phyloP scores from a whole-genome alignment of 148 eudicot species.

The Simmondsia chinensis region DNA sequence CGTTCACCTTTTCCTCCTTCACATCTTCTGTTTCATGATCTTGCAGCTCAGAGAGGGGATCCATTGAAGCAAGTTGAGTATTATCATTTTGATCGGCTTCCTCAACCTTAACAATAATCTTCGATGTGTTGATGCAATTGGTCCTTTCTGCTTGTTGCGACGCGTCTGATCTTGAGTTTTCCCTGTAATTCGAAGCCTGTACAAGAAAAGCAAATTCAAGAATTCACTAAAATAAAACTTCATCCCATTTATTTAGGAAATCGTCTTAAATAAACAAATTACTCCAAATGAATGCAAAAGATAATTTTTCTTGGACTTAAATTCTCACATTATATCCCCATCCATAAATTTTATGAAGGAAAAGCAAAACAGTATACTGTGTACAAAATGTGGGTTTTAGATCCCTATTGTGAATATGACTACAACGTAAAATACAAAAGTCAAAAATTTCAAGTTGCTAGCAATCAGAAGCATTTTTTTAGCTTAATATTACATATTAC shows the following conservation, averaged over 20 bases:
- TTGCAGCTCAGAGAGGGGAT: slow-evolving; percentile 8
- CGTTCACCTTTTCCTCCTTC: slow-evolving; percentile 5
- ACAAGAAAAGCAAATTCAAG: slow-evolving; percentile 1
- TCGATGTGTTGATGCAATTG: slow-evolving; percentile 6
- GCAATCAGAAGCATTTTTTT: no score
- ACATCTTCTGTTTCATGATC: slow-evolving; percentile 8
- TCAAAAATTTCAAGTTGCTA: no score
- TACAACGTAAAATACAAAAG: no score
- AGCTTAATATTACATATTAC: no score
- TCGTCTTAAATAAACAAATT: not conserved
- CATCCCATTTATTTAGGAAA: slow-evolving; percentile 1
- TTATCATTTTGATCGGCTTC: slow-evolving; percentile 6
- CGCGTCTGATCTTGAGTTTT: slow-evolving; percentile 5
- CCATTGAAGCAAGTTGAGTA: slow-evolving; percentile 3
- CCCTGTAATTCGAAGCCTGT: slow-evolving; percentile 10
- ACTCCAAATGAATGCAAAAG: no score
- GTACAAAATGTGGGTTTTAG: no score
- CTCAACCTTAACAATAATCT: slow-evolving; percentile 6
- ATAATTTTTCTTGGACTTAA: no score
- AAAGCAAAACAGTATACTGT: no score
- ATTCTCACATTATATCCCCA: no score
- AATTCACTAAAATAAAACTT: not conserved
- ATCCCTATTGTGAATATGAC: no score
- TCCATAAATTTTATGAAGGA: no score
- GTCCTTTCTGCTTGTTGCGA: slow-evolving; percentile 6